These are phyloP conservation scores for Limonium bicolor DNA, from an alignment of 148 eudicot genomes.

Conservation along the genomic window DNA sequence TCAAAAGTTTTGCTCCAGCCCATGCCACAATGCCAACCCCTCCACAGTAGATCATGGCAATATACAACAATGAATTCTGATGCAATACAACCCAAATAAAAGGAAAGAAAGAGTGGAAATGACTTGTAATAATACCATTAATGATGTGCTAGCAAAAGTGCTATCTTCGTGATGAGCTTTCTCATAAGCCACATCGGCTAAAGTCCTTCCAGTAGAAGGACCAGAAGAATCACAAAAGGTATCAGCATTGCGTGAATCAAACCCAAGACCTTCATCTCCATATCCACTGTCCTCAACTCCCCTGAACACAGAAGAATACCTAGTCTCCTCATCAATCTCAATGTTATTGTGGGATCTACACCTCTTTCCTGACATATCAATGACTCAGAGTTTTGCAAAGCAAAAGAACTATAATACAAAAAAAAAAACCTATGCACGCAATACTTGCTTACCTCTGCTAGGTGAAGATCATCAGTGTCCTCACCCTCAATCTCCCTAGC, in stretches of 20 bases:
- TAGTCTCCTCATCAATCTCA: slow-evolving; percentile 85
- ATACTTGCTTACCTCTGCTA: slow-evolving; percentile 89
- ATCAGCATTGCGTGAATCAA: slow-evolving; percentile 50
- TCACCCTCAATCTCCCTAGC: slow-evolving; percentile 97
- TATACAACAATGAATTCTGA: too few relatives aligned
- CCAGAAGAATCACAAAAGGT: slow-evolving; percentile 55
- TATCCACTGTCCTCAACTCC: slow-evolving; percentile 72
- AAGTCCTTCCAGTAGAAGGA: slow-evolving; percentile 32
- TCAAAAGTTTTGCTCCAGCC: neutral
- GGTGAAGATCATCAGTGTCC: slow-evolving; percentile 77
- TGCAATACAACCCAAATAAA: neutral
- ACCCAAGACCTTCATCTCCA: slow-evolving; percentile 45
- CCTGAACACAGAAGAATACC: slow-evolving; percentile 72
- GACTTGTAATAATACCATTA: slow-evolving; percentile 20
- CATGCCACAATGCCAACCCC: neutral
- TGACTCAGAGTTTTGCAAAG: too few relatives aligned
- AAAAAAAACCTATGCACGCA: too few relatives aligned
- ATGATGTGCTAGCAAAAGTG: slow-evolving; percentile 20
- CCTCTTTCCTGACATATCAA: slow-evolving; percentile 64
- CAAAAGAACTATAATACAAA: slow-evolving; percentile 12
- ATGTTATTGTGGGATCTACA: slow-evolving; percentile 15
- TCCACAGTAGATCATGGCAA: too few relatives aligned
- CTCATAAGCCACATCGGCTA: slow-evolving; percentile 34
- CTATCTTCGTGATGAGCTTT: slow-evolving; percentile 27
- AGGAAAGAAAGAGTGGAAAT: neutral